Conservation (phyloP, 257 asterid genomes). For the Petunia axillaris region DNA sequence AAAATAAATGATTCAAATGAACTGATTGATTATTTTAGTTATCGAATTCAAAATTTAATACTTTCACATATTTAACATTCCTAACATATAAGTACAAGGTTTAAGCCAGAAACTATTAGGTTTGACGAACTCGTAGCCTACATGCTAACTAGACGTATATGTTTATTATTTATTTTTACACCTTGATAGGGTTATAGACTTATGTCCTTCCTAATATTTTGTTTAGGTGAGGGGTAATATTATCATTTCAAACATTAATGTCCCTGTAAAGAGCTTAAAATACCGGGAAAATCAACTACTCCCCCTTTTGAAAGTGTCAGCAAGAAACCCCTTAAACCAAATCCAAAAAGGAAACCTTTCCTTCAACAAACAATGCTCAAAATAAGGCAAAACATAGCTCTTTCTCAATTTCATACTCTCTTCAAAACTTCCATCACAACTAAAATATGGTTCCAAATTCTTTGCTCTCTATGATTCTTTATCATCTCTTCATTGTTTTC, state of each 20-base stretch:
- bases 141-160: too few relatives aligned
- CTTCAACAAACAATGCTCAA: constrained; percentile 45
- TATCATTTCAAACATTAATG: constrained; percentile 27
- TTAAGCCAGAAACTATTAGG: too few relatives aligned
- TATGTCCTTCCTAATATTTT: neutral
- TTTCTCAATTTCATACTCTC: constrained; percentile 31
- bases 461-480: constrained; percentile 31
- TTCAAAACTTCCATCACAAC: constrained; percentile 24
- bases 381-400: constrained; percentile 17
- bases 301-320: constrained; percentile 64
- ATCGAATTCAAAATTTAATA: too few relatives aligned
- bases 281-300: constrained; percentile 55
- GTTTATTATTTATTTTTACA: neutral
- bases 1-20: neutral
- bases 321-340: constrained; percentile 43
- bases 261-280: constrained; percentile 27
- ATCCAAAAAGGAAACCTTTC: constrained; percentile 26
- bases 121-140: too few relatives aligned
- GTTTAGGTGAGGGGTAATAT: constrained; percentile 21
- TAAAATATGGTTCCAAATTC: constrained; percentile 49
- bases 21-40: too few relatives aligned
- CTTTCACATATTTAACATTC: too few relatives aligned
- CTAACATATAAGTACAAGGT: too few relatives aligned
- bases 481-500: constrained; percentile 36
- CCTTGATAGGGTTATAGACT: neutral